Evolutionary conservation across 208 protist genomes (phyloP).

Genomic region (Leishmania turanica): DNA sequence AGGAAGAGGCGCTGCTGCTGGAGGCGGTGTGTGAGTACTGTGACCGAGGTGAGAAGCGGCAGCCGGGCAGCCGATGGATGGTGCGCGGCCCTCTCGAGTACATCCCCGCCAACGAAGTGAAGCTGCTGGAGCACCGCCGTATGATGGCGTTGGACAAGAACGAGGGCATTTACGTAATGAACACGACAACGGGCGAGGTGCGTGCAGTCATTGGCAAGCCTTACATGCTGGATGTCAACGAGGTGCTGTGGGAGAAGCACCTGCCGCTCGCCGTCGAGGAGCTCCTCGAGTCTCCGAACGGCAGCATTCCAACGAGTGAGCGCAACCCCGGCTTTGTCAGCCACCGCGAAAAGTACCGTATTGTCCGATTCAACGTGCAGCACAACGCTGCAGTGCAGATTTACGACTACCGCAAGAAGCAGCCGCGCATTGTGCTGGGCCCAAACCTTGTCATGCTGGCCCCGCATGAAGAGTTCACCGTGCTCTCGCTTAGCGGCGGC

Average conservation of each 20-base stretch:
- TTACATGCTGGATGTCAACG: slow-evolving; percentile 94
- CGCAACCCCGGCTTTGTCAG: slow-evolving; percentile 32
- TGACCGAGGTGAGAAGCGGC: slow-evolving; percentile 55
- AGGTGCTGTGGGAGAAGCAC: slow-evolving; percentile 96
- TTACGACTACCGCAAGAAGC: slow-evolving; percentile 94
- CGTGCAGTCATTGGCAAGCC: slow-evolving; percentile 85
- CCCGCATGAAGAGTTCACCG: slow-evolving; percentile 97
- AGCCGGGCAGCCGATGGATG: slow-evolving; percentile 95
- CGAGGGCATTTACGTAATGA: slow-evolving; percentile 97
- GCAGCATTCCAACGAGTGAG: slow-evolving; percentile 41
- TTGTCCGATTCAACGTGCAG: slow-evolving; percentile 95
- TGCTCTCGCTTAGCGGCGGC: slow-evolving; percentile 93
- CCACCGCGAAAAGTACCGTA: slow-evolving; percentile 62
- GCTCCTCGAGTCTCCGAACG: slow-evolving; percentile 74
- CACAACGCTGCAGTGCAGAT: slow-evolving; percentile 97
- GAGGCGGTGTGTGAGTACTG: slow-evolving; percentile 81
- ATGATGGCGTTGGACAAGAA: slow-evolving; percentile 96
- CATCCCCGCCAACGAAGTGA: slow-evolving; percentile 88
- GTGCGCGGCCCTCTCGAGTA: slow-evolving; percentile 94
- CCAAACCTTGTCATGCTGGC: slow-evolving; percentile 95
- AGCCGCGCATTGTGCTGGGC: slow-evolving; percentile 92
- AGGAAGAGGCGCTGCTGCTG: slow-evolving; percentile 95
- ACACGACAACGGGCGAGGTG: slow-evolving; percentile 91
- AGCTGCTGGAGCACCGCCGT: slow-evolving; percentile 88
- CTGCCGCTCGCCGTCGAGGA: slow-evolving; percentile 91